phyloP scores from a whole-genome alignment of 2,329 filamentous ascomycete species.

The Alternaria metachromatica region DNA sequence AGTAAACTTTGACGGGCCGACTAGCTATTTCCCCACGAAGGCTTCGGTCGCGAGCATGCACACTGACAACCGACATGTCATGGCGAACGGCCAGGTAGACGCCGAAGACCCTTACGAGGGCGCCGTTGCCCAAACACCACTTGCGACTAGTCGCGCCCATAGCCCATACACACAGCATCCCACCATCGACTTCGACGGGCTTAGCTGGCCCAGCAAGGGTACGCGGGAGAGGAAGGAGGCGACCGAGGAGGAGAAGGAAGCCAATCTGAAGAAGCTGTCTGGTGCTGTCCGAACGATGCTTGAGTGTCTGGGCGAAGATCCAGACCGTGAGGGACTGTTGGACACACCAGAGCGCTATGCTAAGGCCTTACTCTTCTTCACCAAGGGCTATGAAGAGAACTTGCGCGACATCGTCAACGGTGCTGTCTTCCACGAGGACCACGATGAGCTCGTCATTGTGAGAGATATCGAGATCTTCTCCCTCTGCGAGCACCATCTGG shows the following conservation, averaged over 20 bases:
- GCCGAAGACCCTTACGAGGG: constrained; percentile 63
- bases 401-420: constrained; percentile 89
- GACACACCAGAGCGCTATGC: constrained; percentile 84
- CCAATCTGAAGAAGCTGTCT: constrained; percentile 65
- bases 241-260: constrained; percentile 63
- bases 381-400: constrained; percentile 96
- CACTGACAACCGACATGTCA: constrained; percentile 20
- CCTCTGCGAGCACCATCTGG: constrained; percentile 95
- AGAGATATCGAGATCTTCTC: constrained; percentile 97
- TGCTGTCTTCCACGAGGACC: constrained; percentile 94
- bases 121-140: constrained; percentile 57
- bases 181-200: constrained; percentile 62
- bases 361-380: constrained; percentile 94
- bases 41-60: constrained; percentile 23
- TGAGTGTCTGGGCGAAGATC: constrained; percentile 71
- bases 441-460: constrained; percentile 96
- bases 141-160: constrained; percentile 58
- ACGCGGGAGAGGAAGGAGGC: constrained; percentile 68
- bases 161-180: constrained; percentile 60
- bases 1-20: constrained; percentile 52
- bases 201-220: constrained; percentile 65
- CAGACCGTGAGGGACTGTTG: constrained; percentile 67
- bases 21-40: constrained; percentile 38
- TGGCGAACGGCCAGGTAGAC: constrained; percentile 36
- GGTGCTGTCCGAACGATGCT: constrained; percentile 69